Evolutionary conservation across 2,329 filamentous ascomycete genomes (phyloP), one percentile per base, ranked within the genome.

Genomic region (Xylaria multiplex): DNA sequence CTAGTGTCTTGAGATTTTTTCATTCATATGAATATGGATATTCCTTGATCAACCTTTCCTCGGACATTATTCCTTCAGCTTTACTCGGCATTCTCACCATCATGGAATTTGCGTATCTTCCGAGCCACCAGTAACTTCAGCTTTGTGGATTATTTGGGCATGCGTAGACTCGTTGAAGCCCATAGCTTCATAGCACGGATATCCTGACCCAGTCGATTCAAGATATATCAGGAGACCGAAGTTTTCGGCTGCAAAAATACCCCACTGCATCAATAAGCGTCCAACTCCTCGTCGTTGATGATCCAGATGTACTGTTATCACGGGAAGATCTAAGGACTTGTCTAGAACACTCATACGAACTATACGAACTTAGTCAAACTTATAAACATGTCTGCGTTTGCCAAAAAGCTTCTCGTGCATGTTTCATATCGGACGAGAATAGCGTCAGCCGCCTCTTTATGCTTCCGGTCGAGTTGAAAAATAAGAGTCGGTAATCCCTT

Each of bases 321-420:
- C 67, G 8, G 54, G 65, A 19, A 74, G 70, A 55, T 76, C 72
- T 76, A 6, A 16, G 62, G 9, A 59, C 13, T 52, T 2, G 27
- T 50, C 14, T 65, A 6, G 43, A 35, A 9, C 30, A 35, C 40
- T 30, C 6, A 24, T n/a, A 11, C 48, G 24, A 27, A 5, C 35
- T 48, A 24, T n/a, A 11, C 48, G 24, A 27, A 5, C 35, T 48
- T 37, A 6, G 27, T 40, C 42, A 3, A 13, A 72, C 72, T 70
- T 50, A 74, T 71, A 74, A 22, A 74, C 59, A 49, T 74, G 70
- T 53, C 54, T 68, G 6, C 58, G 65, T 27, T 72, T 69, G 8
- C 71, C 71, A 52, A 75, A 72, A 1, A 74, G 56, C 56, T 73
- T 61, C 3, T 75, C 73, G 55, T 73, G 70, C 53, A 71, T 65